phyloP scores from a whole-genome alignment of 129 eudicot genomes.

The Artemisia tridentata region DNA sequence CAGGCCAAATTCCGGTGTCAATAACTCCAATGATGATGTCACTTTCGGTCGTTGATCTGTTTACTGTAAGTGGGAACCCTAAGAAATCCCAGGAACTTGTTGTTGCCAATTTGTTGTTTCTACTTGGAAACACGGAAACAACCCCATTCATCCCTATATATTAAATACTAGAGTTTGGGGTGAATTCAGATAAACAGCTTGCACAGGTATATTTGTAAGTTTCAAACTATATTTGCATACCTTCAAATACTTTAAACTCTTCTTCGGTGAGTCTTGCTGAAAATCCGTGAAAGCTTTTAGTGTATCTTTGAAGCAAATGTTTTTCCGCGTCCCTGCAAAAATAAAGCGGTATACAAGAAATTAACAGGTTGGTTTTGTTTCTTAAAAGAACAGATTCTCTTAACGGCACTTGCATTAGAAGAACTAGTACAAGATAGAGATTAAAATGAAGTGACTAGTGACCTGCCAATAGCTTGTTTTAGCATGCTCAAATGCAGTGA shows the following conservation, averaged over 20 bases:
- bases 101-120: conserved; percentile 3
- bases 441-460: neutral
- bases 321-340: neutral
- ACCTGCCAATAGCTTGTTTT: conserved; percentile 13
- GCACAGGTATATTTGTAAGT: neutral
- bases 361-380: neutral
- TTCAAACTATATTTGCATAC: neutral
- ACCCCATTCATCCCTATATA: conserved; percentile 2
- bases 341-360: neutral
- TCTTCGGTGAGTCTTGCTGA: conserved; percentile 11
- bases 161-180: neutral
- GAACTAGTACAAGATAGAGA: neutral
- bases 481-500: conserved; percentile 1
- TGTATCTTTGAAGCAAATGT: conserved; percentile 12
- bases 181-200: neutral
- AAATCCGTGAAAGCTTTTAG: conserved; percentile 18
- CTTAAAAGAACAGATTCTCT: neutral
- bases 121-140: conserved; percentile 12
- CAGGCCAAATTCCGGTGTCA: conserved; percentile 10
- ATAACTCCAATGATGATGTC: conserved; percentile 13
- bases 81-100: conserved; percentile 12
- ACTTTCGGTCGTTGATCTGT: conserved; percentile 18
- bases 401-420: neutral
- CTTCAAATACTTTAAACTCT: neutral
- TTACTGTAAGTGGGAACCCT: conserved; percentile 2